Evolutionary conservation across 148 eudicot species (phyloP).

Genomic region (Suaeda aralocaspica): DNA sequence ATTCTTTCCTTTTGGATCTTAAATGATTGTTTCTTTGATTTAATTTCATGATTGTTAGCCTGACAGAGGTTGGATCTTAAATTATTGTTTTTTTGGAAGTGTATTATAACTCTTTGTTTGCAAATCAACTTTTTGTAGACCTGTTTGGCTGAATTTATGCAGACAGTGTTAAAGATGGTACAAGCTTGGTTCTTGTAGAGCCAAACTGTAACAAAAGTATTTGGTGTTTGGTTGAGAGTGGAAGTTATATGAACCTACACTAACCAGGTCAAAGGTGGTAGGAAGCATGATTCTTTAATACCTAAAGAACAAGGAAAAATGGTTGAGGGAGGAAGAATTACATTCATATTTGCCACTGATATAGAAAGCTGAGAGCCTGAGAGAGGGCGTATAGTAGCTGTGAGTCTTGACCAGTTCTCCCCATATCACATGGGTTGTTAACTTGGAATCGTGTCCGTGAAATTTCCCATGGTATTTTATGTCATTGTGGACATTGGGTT

Average conservation of each 20-base stretch:
- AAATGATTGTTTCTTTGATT: background rate
- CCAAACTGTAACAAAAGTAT: background rate
- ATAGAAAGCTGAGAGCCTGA: too few species aligned
- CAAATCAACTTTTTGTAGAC: background rate
- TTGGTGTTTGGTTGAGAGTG: background rate
- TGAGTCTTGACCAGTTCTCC: too few species aligned
- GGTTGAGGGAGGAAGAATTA: too few species aligned
- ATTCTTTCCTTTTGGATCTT: conserved; percentile 10
- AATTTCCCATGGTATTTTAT: too few species aligned
- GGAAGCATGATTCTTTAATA: background rate
- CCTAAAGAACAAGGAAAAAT: background rate
- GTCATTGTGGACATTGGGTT: too few species aligned
- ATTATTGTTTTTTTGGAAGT: too few species aligned
- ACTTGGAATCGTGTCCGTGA: too few species aligned
- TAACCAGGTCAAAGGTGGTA: background rate
- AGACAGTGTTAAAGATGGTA: background rate
- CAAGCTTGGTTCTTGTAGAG: background rate
- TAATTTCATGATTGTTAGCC: background rate
- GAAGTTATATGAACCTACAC: background rate
- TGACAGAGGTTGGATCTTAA: background rate
- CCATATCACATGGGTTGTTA: too few species aligned
- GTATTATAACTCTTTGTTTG: background rate
- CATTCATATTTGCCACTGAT: too few species aligned
- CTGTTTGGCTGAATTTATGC: background rate
- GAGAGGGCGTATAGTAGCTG: too few species aligned